phyloP scores from a whole-genome alignment of 108 stramenopile species.

The Cafeteria roenbergensis region DNA sequence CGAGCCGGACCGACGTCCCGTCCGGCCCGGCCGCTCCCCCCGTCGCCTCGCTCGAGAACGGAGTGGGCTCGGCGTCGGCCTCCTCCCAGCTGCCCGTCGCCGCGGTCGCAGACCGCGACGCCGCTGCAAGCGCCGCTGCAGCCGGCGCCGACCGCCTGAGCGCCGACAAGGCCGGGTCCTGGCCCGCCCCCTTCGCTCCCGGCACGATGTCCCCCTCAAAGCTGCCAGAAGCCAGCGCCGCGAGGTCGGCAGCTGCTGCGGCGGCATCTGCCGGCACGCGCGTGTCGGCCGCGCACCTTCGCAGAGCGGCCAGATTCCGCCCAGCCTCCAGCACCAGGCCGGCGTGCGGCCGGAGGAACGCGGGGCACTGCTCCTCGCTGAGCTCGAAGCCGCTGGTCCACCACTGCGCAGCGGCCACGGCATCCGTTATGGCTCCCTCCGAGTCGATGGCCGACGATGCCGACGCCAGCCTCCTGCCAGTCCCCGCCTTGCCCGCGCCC shows the following conservation, averaged over 20 bases:
- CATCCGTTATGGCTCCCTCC: too few relatives aligned
- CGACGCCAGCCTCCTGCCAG: neutral
- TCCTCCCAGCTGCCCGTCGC: too few relatives aligned
- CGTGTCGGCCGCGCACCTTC: neutral
- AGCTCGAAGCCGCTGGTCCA: neutral
- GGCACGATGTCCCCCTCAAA: too few relatives aligned
- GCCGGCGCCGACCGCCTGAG: neutral
- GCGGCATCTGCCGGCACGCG: neutral
- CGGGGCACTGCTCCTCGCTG: neutral
- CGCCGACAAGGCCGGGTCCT: neutral
- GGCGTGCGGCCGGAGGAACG: neutral
- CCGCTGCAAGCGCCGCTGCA: neutral
- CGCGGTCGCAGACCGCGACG: neutral
- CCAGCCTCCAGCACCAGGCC: neutral
- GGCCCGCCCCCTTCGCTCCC: neutral
- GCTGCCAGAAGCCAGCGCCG: neutral
- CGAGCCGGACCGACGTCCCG: neutral
- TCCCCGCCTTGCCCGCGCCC: neutral
- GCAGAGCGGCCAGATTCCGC: neutral
- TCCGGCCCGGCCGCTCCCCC: neutral
- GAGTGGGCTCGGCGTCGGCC: too few relatives aligned
- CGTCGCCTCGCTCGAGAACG: constrained; percentile 9
- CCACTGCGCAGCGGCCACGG: too few relatives aligned
- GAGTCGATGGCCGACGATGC: too few relatives aligned
- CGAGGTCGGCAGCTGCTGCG: too few relatives aligned